Conservation (phyloP, 2,329 filamentous ascomycete genomes). For the Epichloe gansuensis region DNA sequence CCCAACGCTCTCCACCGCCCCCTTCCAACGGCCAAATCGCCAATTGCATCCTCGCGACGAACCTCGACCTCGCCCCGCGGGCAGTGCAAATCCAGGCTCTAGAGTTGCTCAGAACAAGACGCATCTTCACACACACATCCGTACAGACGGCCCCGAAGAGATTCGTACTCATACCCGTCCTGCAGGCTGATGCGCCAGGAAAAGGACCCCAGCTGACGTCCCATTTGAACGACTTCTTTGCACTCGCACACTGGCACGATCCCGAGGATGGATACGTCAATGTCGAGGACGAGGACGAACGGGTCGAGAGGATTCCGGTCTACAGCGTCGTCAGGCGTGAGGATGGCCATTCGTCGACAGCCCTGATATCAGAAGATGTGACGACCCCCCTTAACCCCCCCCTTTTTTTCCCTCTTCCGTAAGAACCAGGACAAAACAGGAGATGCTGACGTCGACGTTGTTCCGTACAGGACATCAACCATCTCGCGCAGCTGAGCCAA, state of each 20-base stretch:
- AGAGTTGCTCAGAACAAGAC: constrained; percentile 66
- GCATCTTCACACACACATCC: constrained; percentile 63
- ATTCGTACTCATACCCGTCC: constrained; percentile 70
- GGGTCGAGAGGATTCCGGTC: constrained; percentile 17
- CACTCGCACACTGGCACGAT: constrained; percentile 77
- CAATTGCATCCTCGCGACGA: constrained; percentile 69
- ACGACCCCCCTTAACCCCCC: constrained; percentile 9
- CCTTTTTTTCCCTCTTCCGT: too few species aligned
- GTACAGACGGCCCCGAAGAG: constrained; percentile 62
- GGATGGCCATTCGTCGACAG: constrained; percentile 10
- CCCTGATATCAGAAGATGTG: constrained; percentile 31
- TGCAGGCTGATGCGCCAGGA: constrained; percentile 36
- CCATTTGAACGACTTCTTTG: constrained; percentile 69
- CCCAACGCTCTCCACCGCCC: constrained; percentile 16
- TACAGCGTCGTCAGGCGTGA: constrained; percentile 32
- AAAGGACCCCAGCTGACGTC: constrained; percentile 33
- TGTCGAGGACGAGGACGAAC: constrained; percentile 46
- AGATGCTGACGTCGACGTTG: background rate
- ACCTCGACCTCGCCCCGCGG: constrained; percentile 61
- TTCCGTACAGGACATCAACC: constrained; percentile 36
- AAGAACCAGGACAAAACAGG: background rate
- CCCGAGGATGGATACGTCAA: constrained; percentile 60
- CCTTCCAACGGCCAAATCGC: constrained; percentile 41
- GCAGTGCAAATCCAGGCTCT: constrained; percentile 71
- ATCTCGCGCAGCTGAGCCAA: constrained; percentile 44